phyloP scores from a whole-genome alignment of 2,329 filamentous ascomycete genomes.

The Fusarium pseudograminearum region DNA sequence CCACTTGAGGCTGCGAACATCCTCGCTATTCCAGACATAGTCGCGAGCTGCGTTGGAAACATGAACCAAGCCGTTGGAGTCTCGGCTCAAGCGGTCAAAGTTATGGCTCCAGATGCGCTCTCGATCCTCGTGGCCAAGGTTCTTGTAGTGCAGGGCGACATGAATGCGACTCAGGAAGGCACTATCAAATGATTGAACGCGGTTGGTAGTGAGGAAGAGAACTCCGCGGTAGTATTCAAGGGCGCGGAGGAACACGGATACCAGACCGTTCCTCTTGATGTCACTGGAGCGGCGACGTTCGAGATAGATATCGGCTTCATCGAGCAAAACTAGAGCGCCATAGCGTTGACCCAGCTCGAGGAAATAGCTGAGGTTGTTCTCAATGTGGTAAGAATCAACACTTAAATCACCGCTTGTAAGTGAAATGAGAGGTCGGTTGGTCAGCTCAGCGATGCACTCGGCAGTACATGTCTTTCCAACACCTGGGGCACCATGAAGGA shows the following conservation, averaged over 20 bases:
- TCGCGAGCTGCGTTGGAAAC: constrained; percentile 55
- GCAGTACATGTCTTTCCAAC: constrained; percentile 70
- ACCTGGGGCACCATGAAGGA: constrained; percentile 66
- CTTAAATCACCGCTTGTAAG: constrained; percentile 64
- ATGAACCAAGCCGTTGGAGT: constrained; percentile 54
- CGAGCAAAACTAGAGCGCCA: constrained; percentile 65
- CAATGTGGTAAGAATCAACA: constrained; percentile 54
- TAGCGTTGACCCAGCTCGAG: constrained; percentile 63
- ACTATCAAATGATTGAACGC: constrained; percentile 60
- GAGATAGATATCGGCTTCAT: constrained; percentile 72
- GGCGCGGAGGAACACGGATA: constrained; percentile 63
- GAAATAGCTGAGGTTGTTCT: constrained; percentile 61
- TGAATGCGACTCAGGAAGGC: constrained; percentile 65
- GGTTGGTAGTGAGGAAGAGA: constrained; percentile 64
- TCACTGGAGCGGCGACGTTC: constrained; percentile 61
- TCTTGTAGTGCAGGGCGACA: constrained; percentile 61
- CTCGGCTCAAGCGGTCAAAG: constrained; percentile 60
- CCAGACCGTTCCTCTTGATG: constrained; percentile 61
- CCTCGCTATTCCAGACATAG: constrained; percentile 54
- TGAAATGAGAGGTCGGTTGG: constrained; percentile 62
- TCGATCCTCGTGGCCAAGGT: constrained; percentile 57
- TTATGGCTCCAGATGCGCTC: constrained; percentile 60
- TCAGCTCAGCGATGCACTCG: constrained; percentile 65
- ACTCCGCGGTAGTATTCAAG: constrained; percentile 65
- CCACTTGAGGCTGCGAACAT: constrained; percentile 56